Conservation (phyloP, 371 early-diverging fungal genomes). For the Mucor circinelloides region DNA sequence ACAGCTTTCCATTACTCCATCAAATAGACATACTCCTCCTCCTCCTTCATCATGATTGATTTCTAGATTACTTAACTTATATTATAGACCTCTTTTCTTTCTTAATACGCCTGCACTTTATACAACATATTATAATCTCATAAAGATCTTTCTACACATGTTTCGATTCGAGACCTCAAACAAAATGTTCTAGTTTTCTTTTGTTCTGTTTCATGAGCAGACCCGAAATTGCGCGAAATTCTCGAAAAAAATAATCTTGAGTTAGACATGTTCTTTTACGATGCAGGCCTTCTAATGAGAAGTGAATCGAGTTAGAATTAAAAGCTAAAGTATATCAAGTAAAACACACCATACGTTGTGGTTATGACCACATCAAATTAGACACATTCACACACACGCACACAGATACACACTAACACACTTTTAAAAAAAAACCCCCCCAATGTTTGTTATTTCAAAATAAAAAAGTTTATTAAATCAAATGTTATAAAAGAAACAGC, state of each 20-base stretch:
- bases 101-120: neutral
- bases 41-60: neutral
- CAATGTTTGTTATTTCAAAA: no score
- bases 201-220: neutral
- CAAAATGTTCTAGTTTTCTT: neutral
- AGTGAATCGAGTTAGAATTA: neutral
- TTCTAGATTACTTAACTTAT: neutral
- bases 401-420: no score
- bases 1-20: conserved; percentile 12
- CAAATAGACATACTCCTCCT: neutral
- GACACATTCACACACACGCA: no score
- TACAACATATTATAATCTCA: neutral
- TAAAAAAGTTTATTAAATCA: neutral
- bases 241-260: neutral
- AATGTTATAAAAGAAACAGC: no score
- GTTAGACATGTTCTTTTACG: neutral
- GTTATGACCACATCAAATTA: no score
- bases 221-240: neutral
- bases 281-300: neutral
- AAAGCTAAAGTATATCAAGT: no score
- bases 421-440: no score
- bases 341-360: no score
- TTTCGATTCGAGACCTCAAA: neutral
- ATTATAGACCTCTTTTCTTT: neutral
- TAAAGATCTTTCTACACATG: neutral